These are phyloP conservation scores for Coleophoma cylindrospora DNA, from an alignment of 2,329 filamentous ascomycete genomes.

Conservation along the genomic window DNA sequence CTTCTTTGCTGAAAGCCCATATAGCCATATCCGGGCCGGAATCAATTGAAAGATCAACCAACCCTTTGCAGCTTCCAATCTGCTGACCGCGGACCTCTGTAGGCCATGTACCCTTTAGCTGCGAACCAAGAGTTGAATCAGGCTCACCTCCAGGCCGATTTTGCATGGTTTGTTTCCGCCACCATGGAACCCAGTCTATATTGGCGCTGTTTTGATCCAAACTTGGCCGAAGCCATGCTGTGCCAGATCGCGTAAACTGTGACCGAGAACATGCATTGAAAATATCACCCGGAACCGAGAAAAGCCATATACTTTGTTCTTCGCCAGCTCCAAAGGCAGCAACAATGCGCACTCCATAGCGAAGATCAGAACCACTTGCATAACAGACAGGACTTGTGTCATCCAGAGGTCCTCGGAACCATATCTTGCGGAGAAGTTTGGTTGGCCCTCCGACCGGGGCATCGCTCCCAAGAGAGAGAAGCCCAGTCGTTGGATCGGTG, in stretches of 20 bases:
- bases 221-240: slow-evolving; percentile 5
- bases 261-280: slow-evolving; percentile 33
- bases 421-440: slow-evolving; percentile 53
- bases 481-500: slow-evolving; percentile 50
- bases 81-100: slow-evolving; percentile 42
- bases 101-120: slow-evolving; percentile 35
- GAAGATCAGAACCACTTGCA: slow-evolving; percentile 48
- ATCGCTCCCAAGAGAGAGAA: slow-evolving; percentile 57
- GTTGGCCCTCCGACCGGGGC: slow-evolving; percentile 48
- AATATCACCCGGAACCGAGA: slow-evolving; percentile 54
- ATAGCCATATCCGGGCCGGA: slow-evolving; percentile 38
- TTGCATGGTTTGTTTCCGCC: slow-evolving; percentile 30
- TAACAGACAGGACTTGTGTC: slow-evolving; percentile 44
- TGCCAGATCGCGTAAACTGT: slow-evolving; percentile 3
- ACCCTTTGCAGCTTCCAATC: slow-evolving; percentile 36
- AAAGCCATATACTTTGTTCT: slow-evolving; percentile 47
- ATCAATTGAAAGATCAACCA: slow-evolving; percentile 46
- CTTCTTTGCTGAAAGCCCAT: slow-evolving; percentile 44
- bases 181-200: slow-evolving; percentile 31
- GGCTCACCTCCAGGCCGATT: slow-evolving; percentile 25
- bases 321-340: slow-evolving; percentile 45
- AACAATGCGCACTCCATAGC: slow-evolving; percentile 52
- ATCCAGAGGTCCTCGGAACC: slow-evolving; percentile 35
- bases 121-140: slow-evolving; percentile 12
- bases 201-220: slow-evolving; percentile 7